These are phyloP conservation scores for Suillus subaureus DNA, from an alignment of 768 basidiomycete genomes.

Conservation along the genomic window DNA sequence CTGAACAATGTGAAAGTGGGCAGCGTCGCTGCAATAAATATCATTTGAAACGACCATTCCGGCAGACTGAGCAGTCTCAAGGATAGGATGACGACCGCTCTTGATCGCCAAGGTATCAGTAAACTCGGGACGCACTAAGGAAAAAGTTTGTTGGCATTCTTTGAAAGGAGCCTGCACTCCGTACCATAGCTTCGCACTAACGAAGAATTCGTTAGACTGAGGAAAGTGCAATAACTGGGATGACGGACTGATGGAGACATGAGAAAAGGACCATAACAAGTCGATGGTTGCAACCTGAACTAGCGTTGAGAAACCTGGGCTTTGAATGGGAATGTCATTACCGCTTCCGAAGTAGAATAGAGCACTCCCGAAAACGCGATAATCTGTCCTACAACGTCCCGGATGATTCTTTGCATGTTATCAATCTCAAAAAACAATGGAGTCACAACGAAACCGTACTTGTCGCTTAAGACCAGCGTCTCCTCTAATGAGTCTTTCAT, in stretches of 20 bases:
- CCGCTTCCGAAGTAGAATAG: constrained; percentile 91
- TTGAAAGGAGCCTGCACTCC: background rate
- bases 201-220: constrained; percentile 1
- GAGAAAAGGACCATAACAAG: constrained; percentile 88
- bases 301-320: constrained; percentile 1
- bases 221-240: background rate
- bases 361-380: constrained; percentile 74
- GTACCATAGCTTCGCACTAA: constrained; percentile 56
- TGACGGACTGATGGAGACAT: constrained; percentile 73
- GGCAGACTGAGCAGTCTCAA: constrained; percentile 70
- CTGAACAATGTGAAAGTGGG: constrained; percentile 89
- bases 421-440: background rate
- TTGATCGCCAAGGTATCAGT: constrained; percentile 90
- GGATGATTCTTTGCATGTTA: constrained; percentile 61
- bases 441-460: constrained; percentile 40
- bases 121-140: constrained; percentile 84
- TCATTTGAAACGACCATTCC: constrained; percentile 86
- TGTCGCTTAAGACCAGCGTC: constrained; percentile 82
- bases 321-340: constrained; percentile 27
- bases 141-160: background rate
- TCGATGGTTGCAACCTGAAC: constrained; percentile 82
- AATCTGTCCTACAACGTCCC: constrained; percentile 73
- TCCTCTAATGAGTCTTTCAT: constrained; percentile 94
- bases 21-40: constrained; percentile 81
- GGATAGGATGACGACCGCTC: constrained; percentile 83